Base-by-base conservation (phyloP, 768 basidiomycete species). In the Kwoniella heveanensis region DNA sequence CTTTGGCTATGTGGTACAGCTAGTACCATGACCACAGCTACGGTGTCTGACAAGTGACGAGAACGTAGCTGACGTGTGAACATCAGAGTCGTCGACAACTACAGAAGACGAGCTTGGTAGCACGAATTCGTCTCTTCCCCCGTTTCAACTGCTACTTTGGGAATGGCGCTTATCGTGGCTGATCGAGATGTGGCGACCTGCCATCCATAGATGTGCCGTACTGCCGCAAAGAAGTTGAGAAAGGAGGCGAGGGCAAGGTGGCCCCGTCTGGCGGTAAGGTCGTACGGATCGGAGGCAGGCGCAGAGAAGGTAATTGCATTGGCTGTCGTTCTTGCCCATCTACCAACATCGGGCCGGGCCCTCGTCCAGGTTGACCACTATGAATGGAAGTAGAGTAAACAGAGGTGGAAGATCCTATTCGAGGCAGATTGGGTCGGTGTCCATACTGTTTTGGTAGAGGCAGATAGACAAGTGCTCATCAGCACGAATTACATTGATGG, bases 281-380 rank as follows among this genome's bases (percentile, higher is more conserved):
- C 24, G 53, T 55, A 10, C 56, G 62, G 24, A 63, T 58, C 1
- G 66, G 66, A 2, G 62, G 61, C 19, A 67, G 27, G 24, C 66
- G 61, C 12, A 67, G 19, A 8, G 62, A 57, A 1, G 66, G 53
- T 2, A 67, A 37, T 47, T 52, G 62, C 22, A 62, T 29, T 17
- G 19, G 19, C 32, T 46, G 47, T 49, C 17, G 50, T 25, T 3
- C 56, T 57, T 30, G 17, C 24, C 25, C 13, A 6, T 27, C 46
- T 27, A 44, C 39, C 39, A 44, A 10, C 10, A 44, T 9, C 22
- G 4, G 15, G 25, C 22, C 22, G 25, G 48, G 48, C 5, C 22
- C 48, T 24, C 13, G 22, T 24, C 48, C 22, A 2, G 48, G 5
- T 24, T 49, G 48, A 49, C 22, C 48, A 22, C 48, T 22, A 6